phyloP scores from a whole-genome alignment of 371 early-diverging fungal genomes.

The Actinomortierella wolfii region DNA sequence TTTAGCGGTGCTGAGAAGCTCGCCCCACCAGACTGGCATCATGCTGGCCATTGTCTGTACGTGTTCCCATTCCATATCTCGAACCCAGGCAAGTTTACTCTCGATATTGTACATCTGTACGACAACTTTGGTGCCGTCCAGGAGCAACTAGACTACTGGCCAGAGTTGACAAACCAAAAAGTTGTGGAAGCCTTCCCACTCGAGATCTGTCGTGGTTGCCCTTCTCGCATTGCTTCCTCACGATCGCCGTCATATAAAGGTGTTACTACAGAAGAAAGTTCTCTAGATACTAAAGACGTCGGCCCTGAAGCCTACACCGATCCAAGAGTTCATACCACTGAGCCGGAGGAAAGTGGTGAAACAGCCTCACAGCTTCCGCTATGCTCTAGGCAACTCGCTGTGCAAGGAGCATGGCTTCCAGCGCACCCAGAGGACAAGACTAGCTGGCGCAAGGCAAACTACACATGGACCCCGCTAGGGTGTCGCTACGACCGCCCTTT shows the following conservation, averaged over 20 bases:
- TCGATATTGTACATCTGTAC: slow-evolving; percentile 34
- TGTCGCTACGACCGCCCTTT: slow-evolving; percentile 23
- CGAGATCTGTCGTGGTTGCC: slow-evolving; percentile 31
- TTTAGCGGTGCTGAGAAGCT: slow-evolving; percentile 39
- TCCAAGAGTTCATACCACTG: background rate
- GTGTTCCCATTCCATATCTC: slow-evolving; percentile 42
- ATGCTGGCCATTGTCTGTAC: slow-evolving; percentile 29
- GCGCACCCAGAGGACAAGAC: slow-evolving; percentile 30
- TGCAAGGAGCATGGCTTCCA: slow-evolving; percentile 40
- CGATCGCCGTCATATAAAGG: background rate
- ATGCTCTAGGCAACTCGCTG: slow-evolving; percentile 18
- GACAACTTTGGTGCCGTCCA: slow-evolving; percentile 29
- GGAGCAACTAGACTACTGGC: slow-evolving; percentile 26
- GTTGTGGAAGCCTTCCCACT: slow-evolving; percentile 20
- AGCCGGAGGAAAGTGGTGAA: background rate
- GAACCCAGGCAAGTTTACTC: slow-evolving; percentile 28
- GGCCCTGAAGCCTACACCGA: background rate
- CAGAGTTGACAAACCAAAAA: slow-evolving; percentile 11
- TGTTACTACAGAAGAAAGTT: background rate
- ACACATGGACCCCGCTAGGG: slow-evolving; percentile 37
- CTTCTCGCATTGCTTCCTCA: slow-evolving; percentile 9
- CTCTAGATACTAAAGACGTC: background rate
- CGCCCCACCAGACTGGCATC: slow-evolving; percentile 39
- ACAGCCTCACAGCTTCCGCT: slow-evolving; percentile 10
- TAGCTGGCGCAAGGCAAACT: slow-evolving; percentile 33